phyloP scores from a whole-genome alignment of 257 asterid genomes.

The Solanum arcanum region DNA sequence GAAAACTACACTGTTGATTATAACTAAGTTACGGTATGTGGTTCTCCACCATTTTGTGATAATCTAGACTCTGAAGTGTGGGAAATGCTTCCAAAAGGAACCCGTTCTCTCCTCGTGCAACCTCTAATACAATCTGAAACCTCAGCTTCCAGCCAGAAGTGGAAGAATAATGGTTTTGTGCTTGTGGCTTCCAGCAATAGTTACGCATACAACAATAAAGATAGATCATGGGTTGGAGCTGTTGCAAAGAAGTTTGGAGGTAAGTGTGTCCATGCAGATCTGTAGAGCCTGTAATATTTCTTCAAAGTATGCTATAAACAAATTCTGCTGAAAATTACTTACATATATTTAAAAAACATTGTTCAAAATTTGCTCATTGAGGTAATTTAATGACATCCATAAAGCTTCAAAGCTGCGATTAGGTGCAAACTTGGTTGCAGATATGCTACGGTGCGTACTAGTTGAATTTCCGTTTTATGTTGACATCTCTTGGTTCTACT shows the following conservation, averaged over 20 bases:
- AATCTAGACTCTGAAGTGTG: conserved; percentile 34
- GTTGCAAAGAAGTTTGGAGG: conserved; percentile 64
- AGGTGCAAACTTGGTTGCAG: background rate
- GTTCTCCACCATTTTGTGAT: background rate
- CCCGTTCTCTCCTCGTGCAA: conserved; percentile 60
- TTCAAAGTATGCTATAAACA: background rate
- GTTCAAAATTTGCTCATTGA: background rate
- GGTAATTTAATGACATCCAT: background rate
- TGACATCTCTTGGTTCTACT: background rate
- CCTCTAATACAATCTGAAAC: conserved; percentile 30
- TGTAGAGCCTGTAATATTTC: background rate
- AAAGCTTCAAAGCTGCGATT: background rate
- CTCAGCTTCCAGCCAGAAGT: conserved; percentile 9
- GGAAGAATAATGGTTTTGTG: conserved; percentile 42
- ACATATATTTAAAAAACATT: background rate
- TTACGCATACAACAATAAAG: conserved; percentile 56
- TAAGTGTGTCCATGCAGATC: conserved; percentile 5
- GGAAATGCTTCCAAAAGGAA: conserved; percentile 71
- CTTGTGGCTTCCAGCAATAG: conserved; percentile 65
- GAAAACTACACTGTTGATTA: background rate
- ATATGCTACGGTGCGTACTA: background rate
- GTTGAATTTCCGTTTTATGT: background rate
- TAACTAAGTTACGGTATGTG: background rate
- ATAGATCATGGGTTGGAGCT: conserved; percentile 68
- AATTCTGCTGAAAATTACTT: background rate